Base-by-base conservation (phyloP, 2,329 filamentous ascomycete species). In the Phoma herbarum region DNA sequence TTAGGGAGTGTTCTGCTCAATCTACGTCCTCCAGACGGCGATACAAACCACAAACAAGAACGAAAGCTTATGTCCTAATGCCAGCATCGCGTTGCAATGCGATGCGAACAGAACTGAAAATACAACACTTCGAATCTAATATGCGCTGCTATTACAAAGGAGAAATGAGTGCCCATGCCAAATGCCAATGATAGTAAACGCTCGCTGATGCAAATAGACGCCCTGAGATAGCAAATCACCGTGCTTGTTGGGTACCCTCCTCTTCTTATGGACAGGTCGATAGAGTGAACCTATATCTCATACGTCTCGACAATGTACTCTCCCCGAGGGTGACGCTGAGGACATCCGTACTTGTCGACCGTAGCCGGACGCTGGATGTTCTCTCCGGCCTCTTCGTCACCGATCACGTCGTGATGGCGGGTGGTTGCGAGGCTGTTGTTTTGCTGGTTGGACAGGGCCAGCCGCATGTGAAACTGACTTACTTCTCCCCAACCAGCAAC, bases 401-500 rank as follows among this genome's bases (percentile, higher is more conserved):
- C 42, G 12, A 47, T 37, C 43, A 49, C 43, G 20, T 37, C 35
- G 28, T 52, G 33, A 48, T 43, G 35, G 41, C 14, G 54, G 16
- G 26, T 10, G 16, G 7, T 28, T 11, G 41, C 20, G 33, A 50
- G 54, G 54, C 33, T 46, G 28, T 22, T n/a, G n/a, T 25, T 29
- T 22, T 35, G 37, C 49, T 58, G 39, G 18, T 39, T 29, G 42
- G 26, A 12, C 41, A 47, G 33, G 14, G 31, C 20, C 9, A 44
- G 44, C 16, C 16, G 29, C 42, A 16, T 39, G 25, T 39, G 20
- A 10, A 49, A 23, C 18, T 39, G 47, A 46, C 29, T 55, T 51
- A 60, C 47, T 55, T 52, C 7, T 46, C 44, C 39, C 66, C 65
- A 33, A 68, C 65, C 9, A 87, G 73, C 60, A 84, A 68, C 28